These are phyloP conservation scores for Cutaneotrichosporon cyanovorans DNA, from an alignment of 1,284 basidiomycete genomes.

Conservation along the genomic window DNA sequence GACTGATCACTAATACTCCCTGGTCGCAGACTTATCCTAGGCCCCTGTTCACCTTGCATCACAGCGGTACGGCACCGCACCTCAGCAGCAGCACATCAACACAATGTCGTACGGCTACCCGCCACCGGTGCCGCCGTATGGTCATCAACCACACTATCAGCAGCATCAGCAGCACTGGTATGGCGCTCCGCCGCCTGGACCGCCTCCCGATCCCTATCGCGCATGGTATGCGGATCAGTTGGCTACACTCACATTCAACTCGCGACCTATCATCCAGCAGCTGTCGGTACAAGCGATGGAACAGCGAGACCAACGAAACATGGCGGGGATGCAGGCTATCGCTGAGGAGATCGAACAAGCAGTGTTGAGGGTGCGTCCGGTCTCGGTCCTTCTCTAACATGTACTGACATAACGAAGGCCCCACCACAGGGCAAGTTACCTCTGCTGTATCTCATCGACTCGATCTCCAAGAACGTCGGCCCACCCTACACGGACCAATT, in stretches of 20 bases:
- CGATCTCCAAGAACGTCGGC: conserved; percentile 90
- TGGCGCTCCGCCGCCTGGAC: neutral
- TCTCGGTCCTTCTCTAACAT: neutral
- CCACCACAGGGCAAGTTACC: conserved; percentile 87
- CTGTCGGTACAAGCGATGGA: conserved; percentile 93
- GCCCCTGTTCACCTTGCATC: neutral
- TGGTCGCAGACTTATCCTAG: conserved; percentile 4
- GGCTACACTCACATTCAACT: conserved; percentile 83
- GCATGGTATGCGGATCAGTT: conserved; percentile 66
- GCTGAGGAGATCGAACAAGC: conserved; percentile 81
- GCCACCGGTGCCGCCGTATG: neutral
- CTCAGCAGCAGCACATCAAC: neutral
- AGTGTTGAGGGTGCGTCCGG: conserved; percentile 57
- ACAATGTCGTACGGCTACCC: conserved; percentile 7
- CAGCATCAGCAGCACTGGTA: neutral
- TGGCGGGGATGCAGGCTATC: conserved; percentile 67
- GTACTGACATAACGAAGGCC: conserved; percentile 52
- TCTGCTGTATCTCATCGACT: conserved; percentile 89
- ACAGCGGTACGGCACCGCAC: neutral
- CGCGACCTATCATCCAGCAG: conserved; percentile 87
- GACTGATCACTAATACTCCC: conserved; percentile 10
- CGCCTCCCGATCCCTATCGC: conserved; percentile 34
- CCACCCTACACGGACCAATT: conserved; percentile 80
- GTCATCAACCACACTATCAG: neutral
- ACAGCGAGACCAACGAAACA: conserved; percentile 52